Conservation (phyloP, 768 basidiomycete species). For the Psilocybe azurescens region DNA sequence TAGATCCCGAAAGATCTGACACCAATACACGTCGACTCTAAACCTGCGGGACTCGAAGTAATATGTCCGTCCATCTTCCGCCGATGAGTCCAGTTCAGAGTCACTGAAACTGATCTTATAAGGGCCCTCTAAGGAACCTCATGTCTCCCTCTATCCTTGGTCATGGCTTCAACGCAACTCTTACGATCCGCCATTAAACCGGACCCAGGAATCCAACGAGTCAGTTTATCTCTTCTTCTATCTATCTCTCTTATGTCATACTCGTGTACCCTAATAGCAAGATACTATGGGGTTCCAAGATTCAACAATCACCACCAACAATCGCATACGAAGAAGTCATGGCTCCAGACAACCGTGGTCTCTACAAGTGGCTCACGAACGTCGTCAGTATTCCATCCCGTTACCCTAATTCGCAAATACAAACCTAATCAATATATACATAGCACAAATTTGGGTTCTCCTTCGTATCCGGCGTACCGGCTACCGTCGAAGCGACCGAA, state of each 20-base stretch:
- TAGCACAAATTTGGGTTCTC: conserved; percentile 91
- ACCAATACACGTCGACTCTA: conserved; percentile 62
- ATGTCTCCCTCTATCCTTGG: conserved; percentile 89
- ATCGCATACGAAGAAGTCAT: conserved; percentile 78
- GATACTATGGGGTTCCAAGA: conserved; percentile 82
- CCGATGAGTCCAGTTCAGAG: not conserved
- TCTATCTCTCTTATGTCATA: not conserved
- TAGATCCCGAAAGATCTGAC: conserved; percentile 82
- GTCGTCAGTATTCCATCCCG: conserved; percentile 61
- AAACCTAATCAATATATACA: not conserved
- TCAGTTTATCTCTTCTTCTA: conserved; percentile 33
- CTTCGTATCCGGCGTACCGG: conserved; percentile 81
- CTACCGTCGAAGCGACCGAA: conserved; percentile 86
- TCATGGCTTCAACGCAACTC: conserved; percentile 79
- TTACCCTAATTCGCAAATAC: not conserved
- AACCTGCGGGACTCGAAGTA: conserved; percentile 69
- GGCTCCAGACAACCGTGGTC: conserved; percentile 62
- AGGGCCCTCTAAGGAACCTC: conserved; percentile 66
- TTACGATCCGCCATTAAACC: conserved; percentile 71
- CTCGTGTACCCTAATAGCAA: conserved; percentile 45
- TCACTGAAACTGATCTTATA: conserved; percentile 3
- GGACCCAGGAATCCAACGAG: conserved; percentile 42
- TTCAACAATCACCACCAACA: conserved; percentile 75
- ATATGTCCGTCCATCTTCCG: conserved; percentile 57
- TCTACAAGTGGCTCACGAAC: conserved; percentile 82